phyloP scores from a whole-genome alignment of 2,329 filamentous ascomycete genomes.

The Fusarium nygamai region DNA sequence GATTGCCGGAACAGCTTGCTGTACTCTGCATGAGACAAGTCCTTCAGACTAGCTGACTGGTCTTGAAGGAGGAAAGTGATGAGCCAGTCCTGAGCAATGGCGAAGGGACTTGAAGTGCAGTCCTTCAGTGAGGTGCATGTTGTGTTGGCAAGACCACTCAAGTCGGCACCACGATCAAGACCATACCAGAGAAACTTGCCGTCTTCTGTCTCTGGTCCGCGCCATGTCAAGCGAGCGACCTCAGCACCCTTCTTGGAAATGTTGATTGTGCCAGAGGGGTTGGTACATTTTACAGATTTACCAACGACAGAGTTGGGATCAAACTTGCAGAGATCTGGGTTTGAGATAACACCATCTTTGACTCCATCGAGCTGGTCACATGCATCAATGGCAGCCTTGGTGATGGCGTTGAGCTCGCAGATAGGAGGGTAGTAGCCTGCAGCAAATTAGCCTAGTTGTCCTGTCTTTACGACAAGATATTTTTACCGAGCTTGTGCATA shows the following conservation, averaged over 20 bases:
- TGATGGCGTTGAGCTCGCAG: slow-evolving; percentile 49
- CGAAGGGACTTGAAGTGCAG: slow-evolving; percentile 10
- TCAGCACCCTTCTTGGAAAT: slow-evolving; percentile 12
- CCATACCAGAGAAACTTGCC: slow-evolving; percentile 30
- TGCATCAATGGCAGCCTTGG: slow-evolving; percentile 47
- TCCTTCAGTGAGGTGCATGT: not conserved
- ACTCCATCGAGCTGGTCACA: slow-evolving; percentile 41
- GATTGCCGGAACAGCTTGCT: slow-evolving; percentile 17
- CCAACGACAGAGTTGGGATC: slow-evolving; percentile 36
- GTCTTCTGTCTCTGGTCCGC: slow-evolving; percentile 1
- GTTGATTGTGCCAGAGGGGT: not conserved
- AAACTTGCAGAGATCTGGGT: slow-evolving; percentile 30
- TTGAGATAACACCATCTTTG: slow-evolving; percentile 35
- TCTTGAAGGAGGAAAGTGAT: slow-evolving; percentile 5
- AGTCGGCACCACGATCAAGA: not conserved
- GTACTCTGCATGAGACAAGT: not conserved
- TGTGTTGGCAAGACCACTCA: slow-evolving; percentile 14
- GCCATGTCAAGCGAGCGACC: slow-evolving; percentile 10
- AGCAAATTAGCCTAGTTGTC: fast-evolving
- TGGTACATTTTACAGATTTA: slow-evolving; percentile 7
- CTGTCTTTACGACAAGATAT: fast-evolving
- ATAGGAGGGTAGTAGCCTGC: slow-evolving; percentile 43
- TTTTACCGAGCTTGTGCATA: slow-evolving; percentile 26
- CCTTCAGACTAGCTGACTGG: not conserved
- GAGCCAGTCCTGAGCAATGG: slow-evolving; percentile 8